Conservation (phyloP, 1,139 yeast genomes). For the Nakaseomyces kungkrabaensis region DNA sequence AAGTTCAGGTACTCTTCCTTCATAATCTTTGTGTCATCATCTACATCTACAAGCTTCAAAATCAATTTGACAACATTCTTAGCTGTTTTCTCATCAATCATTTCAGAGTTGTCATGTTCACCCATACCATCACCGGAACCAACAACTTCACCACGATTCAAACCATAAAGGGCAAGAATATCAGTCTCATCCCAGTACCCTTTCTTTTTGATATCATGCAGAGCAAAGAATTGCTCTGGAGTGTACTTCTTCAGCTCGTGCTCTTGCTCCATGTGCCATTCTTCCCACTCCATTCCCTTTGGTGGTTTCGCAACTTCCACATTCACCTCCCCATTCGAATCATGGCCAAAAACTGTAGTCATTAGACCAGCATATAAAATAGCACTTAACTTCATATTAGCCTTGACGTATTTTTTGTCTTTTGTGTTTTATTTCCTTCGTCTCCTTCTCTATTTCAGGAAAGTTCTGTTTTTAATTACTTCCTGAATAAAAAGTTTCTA, state of each 20-base stretch:
- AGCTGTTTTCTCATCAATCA: constrained; percentile 46
- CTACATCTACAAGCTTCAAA: constrained; percentile 49
- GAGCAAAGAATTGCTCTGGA: constrained; percentile 63
- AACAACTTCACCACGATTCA: constrained; percentile 57
- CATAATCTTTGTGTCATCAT: constrained; percentile 56
- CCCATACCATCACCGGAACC: constrained; percentile 94
- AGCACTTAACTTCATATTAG: background rate
- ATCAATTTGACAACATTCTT: constrained; percentile 49
- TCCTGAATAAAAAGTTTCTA: too few relatives aligned
- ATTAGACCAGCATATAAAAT: background rate
- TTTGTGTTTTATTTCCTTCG: background rate
- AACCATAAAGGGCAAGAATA: constrained; percentile 72
- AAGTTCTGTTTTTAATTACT: too few relatives aligned
- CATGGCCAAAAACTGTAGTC: background rate
- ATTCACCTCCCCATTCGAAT: constrained; percentile 12
- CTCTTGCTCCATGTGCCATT: constrained; percentile 86
- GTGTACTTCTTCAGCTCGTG: constrained; percentile 71
- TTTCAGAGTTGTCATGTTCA: constrained; percentile 51
- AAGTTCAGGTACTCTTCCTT: constrained; percentile 67
- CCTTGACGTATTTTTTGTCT: background rate
- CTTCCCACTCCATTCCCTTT: constrained; percentile 52
- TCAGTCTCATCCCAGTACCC: constrained; percentile 52
- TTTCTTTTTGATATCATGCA: constrained; percentile 59
- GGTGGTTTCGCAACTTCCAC: constrained; percentile 36
- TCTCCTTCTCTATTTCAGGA: background rate